Evolutionary conservation across 495 filamentous ascomycete genomes (phyloP).

Genomic region (Usnea hakonensis): DNA sequence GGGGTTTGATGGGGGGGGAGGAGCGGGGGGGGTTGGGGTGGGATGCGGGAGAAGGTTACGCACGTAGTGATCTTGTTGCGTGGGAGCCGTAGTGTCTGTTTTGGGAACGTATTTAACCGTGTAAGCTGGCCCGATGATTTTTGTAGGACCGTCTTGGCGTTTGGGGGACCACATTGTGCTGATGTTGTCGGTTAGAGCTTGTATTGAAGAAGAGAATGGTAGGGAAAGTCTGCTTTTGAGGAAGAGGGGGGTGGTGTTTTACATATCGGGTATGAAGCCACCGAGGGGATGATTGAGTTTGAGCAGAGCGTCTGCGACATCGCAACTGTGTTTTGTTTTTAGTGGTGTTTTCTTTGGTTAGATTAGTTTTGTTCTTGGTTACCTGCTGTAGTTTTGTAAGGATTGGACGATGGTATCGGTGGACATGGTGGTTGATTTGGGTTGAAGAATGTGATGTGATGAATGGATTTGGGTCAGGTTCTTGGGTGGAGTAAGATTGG

Average conservation of each 20-base stretch:
- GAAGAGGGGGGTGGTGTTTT: neutral
- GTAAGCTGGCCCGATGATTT: constrained; percentile 51
- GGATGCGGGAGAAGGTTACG: neutral
- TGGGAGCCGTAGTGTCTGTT: constrained; percentile 35
- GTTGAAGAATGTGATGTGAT: neutral
- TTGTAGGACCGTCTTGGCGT: constrained; percentile 42
- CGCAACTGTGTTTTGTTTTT: constrained; percentile 9
- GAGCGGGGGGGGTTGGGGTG: neutral
- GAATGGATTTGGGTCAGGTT: too few species aligned
- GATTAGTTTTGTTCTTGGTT: neutral
- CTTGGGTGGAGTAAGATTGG: too few species aligned
- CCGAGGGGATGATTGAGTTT: constrained; percentile 46
- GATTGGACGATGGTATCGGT: constrained; percentile 23
- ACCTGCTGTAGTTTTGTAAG: constrained; percentile 39
- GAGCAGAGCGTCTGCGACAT: constrained; percentile 35
- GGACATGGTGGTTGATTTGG: constrained; percentile 2
- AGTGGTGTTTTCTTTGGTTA: neutral
- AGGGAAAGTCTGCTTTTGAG: neutral
- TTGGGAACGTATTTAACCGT: constrained; percentile 47
- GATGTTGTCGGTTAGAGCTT: neutral
- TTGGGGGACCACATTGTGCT: constrained; percentile 48
- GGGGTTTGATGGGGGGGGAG: neutral
- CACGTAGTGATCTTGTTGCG: constrained; percentile 43
- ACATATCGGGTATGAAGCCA: constrained; percentile 49
- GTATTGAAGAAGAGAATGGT: neutral